phyloP scores from a whole-genome alignment of 2,329 filamentous ascomycete genomes.

The Hymenoscyphus repandus region DNA sequence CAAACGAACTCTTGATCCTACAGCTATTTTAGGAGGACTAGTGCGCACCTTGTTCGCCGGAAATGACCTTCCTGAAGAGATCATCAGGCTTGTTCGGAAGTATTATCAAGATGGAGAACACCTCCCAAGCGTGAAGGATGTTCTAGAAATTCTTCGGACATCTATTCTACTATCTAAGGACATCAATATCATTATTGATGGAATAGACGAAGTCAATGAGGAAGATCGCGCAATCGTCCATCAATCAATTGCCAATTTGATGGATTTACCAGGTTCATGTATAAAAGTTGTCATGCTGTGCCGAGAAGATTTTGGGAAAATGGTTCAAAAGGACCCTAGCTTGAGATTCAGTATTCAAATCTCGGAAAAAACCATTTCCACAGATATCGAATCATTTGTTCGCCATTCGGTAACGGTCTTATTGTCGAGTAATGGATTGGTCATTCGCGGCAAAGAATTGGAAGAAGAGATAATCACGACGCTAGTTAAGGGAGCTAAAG shows the following conservation, averaged over 20 bases:
- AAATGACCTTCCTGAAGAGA: background rate
- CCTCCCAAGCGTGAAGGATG: background rate
- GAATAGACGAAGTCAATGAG: background rate
- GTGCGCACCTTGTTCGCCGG: slow-evolving; percentile 1
- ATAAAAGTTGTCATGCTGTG: background rate
- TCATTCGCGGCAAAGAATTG: background rate
- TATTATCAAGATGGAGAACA: background rate
- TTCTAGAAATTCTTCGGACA: background rate
- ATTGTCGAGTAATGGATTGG: background rate
- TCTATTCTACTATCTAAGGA: background rate
- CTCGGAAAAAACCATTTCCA: background rate
- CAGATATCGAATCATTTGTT: background rate
- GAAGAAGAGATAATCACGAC: background rate
- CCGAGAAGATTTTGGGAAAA: background rate
- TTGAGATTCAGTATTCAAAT: background rate
- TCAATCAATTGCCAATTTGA: background rate
- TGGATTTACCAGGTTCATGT: background rate
- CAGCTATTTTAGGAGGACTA: slow-evolving; percentile 11
- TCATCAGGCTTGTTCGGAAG: background rate
- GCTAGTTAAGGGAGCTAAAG: background rate
- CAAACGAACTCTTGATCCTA: slow-evolving; percentile 14
- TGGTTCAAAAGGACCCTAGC: background rate
- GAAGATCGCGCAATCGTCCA: background rate
- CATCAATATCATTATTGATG: background rate
- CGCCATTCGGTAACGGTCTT: background rate